Base-by-base conservation (phyloP, 2,329 filamentous ascomycete genomes). In the Colletotrichum lini region DNA sequence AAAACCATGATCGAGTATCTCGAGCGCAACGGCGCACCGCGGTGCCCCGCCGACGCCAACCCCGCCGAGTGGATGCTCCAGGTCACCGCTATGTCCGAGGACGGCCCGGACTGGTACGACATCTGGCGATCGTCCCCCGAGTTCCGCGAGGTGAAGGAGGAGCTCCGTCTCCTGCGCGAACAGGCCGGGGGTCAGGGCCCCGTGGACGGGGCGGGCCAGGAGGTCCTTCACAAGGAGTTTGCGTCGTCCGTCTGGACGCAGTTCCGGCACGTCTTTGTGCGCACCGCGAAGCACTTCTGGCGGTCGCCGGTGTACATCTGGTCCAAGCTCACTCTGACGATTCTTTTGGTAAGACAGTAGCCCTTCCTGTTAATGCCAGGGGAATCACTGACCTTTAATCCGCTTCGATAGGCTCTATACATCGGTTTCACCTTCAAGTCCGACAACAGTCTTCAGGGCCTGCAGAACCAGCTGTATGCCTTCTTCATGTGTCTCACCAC, bases 241-340 rank as follows among this genome's bases (percentile, higher is more conserved):
- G 93, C 93, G 2, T 91, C 92, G 50, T 89, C 92, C 0, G 92
- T 94, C 76, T 75, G 73, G 9, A 78, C 83, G 15, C 93, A 95
- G 77, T 81, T 93, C 23, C 82, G 79, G 50, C 84, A 90, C 74
- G 91, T 92, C 45, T 86, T 87, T 21, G 76, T 84, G 35, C 90
- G 92, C 75, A 89, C 93, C 15, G 92, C 92, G 80, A 84, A 91
- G 74, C 91, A 93, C 78, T 93, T 93, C 83, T 94, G 91, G 91
- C 88, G 92, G 57, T 92, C 88, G 1, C 91, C 92, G 0, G 85
- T 87, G 3, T 94, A 94, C 81, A 91, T 94, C 76, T 93, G 92
- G 81, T 89, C 89, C 53, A 93, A 93, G 80, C 76, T 84, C 1
- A 81, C 84, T 6, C 86, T 93, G 42, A 89, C 85, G 72, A 78